A percentile compares a stretch with the other conserved stretches of the same genome.
Evolutionary conservation across 306 rosid species (phyloP).

Genomic region (Prunus fruticosa): DNA sequence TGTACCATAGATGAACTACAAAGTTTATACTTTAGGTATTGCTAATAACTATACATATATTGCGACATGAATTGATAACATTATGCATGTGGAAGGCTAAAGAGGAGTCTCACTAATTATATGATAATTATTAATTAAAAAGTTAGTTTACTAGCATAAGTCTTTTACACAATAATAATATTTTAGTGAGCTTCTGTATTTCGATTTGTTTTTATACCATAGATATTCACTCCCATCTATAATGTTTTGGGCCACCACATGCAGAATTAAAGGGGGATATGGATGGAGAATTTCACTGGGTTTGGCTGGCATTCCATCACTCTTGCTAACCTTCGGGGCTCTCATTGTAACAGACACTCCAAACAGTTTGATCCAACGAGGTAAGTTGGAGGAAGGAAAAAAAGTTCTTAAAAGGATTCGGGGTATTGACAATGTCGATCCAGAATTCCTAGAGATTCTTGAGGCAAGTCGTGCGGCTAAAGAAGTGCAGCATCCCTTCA

Average conservation of each 20-base stretch:
- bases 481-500: conserved; percentile 38
- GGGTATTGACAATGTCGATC: conserved; percentile 45
- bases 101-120: no score
- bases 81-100: no score
- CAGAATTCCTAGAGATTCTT: conserved; percentile 49
- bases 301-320: conserved; percentile 49
- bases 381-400: conserved; percentile 46
- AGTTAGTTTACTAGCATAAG: no score
- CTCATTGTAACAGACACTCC: conserved; percentile 49
- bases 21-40: no score
- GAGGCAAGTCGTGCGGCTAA: conserved; percentile 47
- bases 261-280: conserved; percentile 47
- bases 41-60: no score
- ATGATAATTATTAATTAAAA: no score
- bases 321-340: conserved; percentile 36
- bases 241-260: neutral
- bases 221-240: neutral
- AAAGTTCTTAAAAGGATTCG: conserved; percentile 48
- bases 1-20: no score
- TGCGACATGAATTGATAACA: no score
- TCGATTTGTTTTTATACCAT: no score
- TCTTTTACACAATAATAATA: neutral
- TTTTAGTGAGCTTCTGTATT: no score
- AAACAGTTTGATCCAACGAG: conserved; percentile 57
- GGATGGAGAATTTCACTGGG: conserved; percentile 68